Base-by-base conservation (phyloP, 495 filamentous ascomycete species). In the Daldinia decipiens region DNA sequence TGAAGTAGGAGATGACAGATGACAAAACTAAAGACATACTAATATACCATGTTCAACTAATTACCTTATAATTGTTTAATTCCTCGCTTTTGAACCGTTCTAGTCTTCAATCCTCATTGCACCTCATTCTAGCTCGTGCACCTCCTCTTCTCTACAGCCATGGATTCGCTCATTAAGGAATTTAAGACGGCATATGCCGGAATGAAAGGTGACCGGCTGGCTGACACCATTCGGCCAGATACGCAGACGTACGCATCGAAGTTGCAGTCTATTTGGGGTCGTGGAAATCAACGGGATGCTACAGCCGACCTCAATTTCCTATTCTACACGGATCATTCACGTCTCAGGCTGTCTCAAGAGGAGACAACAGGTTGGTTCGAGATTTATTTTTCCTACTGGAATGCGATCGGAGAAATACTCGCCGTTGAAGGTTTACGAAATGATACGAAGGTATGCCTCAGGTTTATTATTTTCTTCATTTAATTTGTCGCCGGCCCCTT, bases 341-440 rank as follows among this genome's bases (percentile, higher is more conserved):
- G 75, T 55, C 64, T 57, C 0, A 83, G 81, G 45, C 67, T 94
- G 0, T 79, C 87, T 4, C 86, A 88, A 51, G 83, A 88, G 9
- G 92, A 96, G 74, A 82, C 87, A 29, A 83, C 82, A 53, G 87
- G 89, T 1, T 98, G 95, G 95, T 79, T 90, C 2, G 93, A 97
- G 27, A 88, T 97, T 12, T 97, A 93, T 73, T 79, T 84, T 50
- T 84, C 87, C 6, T 97, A 93, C 76, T 98, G 93, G 93, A 92
- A 90, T 68, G 90, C 92, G 26, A 77, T 90, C 15, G 89, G 87
- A 31, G 89, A 91, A 72, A 79, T 97, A 15, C 78, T 93, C 43
- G 82, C 80, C 27, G 85, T 84, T 0, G 85, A 89, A 31, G 81
- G 75, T 17, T 71, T 68, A 62, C 68, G 53, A 68, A 66, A 77